These are phyloP conservation scores for Pythium volutum DNA, from an alignment of 352 stramenopile species.

Conservation along the genomic window DNA sequence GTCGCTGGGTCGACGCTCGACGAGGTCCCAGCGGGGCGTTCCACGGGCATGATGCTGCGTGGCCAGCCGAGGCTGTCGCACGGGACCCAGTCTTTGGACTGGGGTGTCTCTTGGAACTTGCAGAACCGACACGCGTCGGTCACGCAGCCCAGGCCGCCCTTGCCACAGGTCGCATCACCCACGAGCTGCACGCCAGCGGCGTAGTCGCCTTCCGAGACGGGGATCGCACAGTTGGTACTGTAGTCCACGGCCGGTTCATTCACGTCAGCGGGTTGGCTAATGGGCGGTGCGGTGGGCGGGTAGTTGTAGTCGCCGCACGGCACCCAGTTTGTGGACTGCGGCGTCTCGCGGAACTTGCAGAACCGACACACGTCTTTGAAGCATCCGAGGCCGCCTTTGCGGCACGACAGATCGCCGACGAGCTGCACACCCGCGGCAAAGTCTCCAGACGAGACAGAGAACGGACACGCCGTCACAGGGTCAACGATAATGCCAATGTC, in stretches of 20 bases:
- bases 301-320: conserved; percentile 1
- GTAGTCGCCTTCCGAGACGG: conserved; percentile 15
- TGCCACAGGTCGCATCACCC: conserved; percentile 24
- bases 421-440: conserved; percentile 4
- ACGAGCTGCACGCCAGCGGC: conserved; percentile 18
- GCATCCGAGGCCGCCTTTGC: conserved; percentile 1
- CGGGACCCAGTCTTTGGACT: conserved; percentile 17
- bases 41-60: neutral
- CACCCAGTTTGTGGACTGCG: conserved; percentile 5
- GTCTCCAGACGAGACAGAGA: conserved; percentile 7
- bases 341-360: conserved; percentile 10
- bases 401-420: conserved; percentile 1
- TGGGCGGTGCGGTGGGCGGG: neutral
- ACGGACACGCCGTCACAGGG: conserved; percentile 8
- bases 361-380: conserved; percentile 12
- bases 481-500: neutral
- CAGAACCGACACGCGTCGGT: conserved; percentile 38
- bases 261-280: neutral
- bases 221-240: neutral
- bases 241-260: conserved; percentile 10
- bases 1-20: conserved; percentile 2
- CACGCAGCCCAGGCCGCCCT: conserved; percentile 25
- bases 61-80: conserved; percentile 12
- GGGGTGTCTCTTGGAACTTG: conserved; percentile 14
- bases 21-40: neutral